These are phyloP conservation scores for Phytophthora hybrid DNA, from an alignment of 352 stramenopile genomes.

Conservation along the genomic window DNA sequence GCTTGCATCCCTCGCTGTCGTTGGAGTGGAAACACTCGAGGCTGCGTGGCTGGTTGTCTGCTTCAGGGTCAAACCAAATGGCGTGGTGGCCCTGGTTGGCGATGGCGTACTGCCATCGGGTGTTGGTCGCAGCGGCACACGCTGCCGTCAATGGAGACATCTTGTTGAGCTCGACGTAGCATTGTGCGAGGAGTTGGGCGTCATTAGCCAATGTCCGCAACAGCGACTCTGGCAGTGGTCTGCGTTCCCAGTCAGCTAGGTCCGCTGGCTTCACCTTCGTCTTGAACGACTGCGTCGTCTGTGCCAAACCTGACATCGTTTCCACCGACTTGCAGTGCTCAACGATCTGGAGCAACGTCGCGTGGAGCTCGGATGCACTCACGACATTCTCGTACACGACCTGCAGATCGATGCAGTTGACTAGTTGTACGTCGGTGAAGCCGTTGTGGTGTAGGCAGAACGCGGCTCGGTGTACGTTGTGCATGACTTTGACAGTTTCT, in stretches of 20 bases:
- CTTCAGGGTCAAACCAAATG: slow-evolving; percentile 34
- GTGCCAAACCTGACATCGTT: not conserved
- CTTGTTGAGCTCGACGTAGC: not conserved
- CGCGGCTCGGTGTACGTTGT: slow-evolving; percentile 16
- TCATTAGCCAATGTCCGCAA: not conserved
- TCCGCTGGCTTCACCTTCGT: not conserved
- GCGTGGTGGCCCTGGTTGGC: not conserved
- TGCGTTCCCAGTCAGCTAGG: not conserved
- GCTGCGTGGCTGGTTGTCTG: slow-evolving; percentile 27
- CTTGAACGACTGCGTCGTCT: slow-evolving; percentile 15
- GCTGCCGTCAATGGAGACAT: not conserved
- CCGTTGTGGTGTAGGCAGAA: slow-evolving; percentile 6
- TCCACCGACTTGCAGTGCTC: not conserved
- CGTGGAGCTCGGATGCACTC: slow-evolving; percentile 4
- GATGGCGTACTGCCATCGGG: slow-evolving; percentile 21
- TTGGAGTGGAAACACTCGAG: slow-evolving; percentile 23
- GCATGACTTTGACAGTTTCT: slow-evolving; percentile 26
- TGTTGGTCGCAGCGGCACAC: not conserved
- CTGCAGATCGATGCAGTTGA: slow-evolving; percentile 37
- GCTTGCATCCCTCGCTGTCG: not conserved
- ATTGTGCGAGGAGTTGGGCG: slow-evolving; percentile 2
- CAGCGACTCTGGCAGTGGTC: not conserved
- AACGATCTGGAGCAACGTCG: slow-evolving; percentile 14
- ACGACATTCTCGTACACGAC: slow-evolving; percentile 22
- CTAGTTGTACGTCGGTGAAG: not conserved